A percentile compares a stretch with the other conserved stretches of the same genome.
phyloP scores from a whole-genome alignment of 805 yeast species.

The Clavispora asparagi region DNA sequence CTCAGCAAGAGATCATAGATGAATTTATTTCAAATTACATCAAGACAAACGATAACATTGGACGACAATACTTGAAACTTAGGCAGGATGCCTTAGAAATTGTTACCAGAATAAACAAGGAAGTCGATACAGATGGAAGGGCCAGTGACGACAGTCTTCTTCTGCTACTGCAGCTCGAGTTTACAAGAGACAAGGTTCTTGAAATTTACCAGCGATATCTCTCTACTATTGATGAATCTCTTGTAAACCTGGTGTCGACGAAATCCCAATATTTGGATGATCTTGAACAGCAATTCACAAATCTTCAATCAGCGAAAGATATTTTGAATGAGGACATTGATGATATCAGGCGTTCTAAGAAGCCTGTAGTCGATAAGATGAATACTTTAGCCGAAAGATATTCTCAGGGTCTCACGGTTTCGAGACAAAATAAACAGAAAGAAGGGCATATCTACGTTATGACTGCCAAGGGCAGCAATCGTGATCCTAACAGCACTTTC shows the following conservation, averaged over 20 bases:
- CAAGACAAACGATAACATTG: slow-evolving; percentile 27
- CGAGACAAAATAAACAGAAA: neutral
- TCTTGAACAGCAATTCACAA: slow-evolving; percentile 18
- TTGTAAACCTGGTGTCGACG: slow-evolving; percentile 13
- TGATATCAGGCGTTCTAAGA: slow-evolving; percentile 24
- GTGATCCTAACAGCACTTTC: slow-evolving; percentile 1
- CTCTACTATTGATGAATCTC: slow-evolving; percentile 13
- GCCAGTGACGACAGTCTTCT: slow-evolving; percentile 9
- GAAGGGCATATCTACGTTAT: neutral
- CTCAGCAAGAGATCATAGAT: slow-evolving; percentile 31
- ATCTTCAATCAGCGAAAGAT: slow-evolving; percentile 13
- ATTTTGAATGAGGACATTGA: slow-evolving; percentile 16
- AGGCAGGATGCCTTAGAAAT: slow-evolving; percentile 26
- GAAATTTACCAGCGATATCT: slow-evolving; percentile 24
- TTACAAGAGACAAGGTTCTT: slow-evolving; percentile 25
- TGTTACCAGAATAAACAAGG: slow-evolving; percentile 5
- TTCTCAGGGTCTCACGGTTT: slow-evolving; percentile 13
- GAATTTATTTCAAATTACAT: slow-evolving; percentile 25
- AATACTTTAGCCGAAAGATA: slow-evolving; percentile 19
- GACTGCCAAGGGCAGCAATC: slow-evolving; percentile 3
- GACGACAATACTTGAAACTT: slow-evolving; percentile 27
- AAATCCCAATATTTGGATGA: slow-evolving; percentile 13
- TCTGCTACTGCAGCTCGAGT: slow-evolving; percentile 17
- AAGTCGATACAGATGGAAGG: slow-evolving; percentile 3
- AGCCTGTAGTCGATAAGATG: slow-evolving; percentile 35